Conservation (phyloP, 1,284 basidiomycete genomes). For the Rhodotorula sp. region DNA sequence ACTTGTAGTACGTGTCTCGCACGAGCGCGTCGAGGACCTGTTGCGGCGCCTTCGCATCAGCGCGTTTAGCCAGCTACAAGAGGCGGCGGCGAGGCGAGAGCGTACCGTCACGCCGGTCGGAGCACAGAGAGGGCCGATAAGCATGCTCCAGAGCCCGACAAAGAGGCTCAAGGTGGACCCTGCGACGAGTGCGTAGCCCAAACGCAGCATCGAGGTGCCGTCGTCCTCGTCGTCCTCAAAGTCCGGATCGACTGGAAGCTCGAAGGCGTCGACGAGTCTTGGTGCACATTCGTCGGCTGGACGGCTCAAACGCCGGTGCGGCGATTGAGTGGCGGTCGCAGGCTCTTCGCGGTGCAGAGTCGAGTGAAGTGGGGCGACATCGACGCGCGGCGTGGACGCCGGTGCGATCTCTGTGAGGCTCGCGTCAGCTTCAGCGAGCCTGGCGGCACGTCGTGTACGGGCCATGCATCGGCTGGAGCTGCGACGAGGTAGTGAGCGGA, state of each 20-base stretch:
- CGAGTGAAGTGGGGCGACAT: no score
- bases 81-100: not conserved
- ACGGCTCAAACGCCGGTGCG: not conserved
- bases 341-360: no score
- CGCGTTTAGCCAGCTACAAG: no score
- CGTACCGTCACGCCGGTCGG: slow-evolving; percentile 12
- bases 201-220: slow-evolving; percentile 9
- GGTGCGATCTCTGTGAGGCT: no score
- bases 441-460: no score
- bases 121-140: slow-evolving; percentile 20
- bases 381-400: no score
- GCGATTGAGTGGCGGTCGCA: no score
- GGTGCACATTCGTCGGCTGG: not conserved
- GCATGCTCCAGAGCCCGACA: slow-evolving; percentile 35
- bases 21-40: slow-evolving; percentile 66
- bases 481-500: no score
- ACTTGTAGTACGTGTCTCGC: slow-evolving; percentile 82
- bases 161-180: slow-evolving; percentile 4
- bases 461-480: no score
- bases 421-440: no score
- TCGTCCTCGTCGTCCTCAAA: not conserved
- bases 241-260: no score
- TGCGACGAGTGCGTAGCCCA: slow-evolving; percentile 23
- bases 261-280: not conserved
- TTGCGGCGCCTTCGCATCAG: slow-evolving; percentile 8